phyloP scores from a whole-genome alignment of 2,329 filamentous ascomycete genomes.

The Nigrospora osmanthi region DNA sequence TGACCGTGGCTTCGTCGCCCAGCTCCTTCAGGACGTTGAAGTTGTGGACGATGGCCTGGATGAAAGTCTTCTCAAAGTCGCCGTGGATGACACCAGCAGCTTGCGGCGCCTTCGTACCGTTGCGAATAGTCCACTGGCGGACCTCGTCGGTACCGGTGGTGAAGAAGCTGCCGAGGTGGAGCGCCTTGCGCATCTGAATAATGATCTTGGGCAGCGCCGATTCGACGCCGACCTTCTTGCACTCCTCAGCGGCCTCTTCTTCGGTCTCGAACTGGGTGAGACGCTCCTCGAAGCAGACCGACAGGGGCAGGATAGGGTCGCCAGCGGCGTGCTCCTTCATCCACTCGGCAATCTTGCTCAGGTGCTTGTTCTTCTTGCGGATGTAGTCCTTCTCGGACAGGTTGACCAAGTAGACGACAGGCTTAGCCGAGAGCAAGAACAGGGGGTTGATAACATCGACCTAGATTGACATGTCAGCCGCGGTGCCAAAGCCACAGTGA shows the following conservation, averaged over 20 bases:
- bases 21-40: slow-evolving; percentile 73
- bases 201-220: slow-evolving; percentile 90
- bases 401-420: slow-evolving; percentile 95
- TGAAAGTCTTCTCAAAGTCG: slow-evolving; percentile 99
- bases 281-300: slow-evolving; percentile 87
- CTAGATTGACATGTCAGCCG: slow-evolving; percentile 40
- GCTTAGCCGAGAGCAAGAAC: slow-evolving; percentile 91
- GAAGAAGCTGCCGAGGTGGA: slow-evolving; percentile 94
- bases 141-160: slow-evolving; percentile 94
- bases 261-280: slow-evolving; percentile 75
- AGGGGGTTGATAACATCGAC: slow-evolving; percentile 97
- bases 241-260: slow-evolving; percentile 71
- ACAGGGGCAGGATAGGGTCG: slow-evolving; percentile 89
- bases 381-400: slow-evolving; percentile 95
- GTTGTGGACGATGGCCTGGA: slow-evolving; percentile 93
- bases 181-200: slow-evolving; percentile 81
- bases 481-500: slow-evolving; percentile 1
- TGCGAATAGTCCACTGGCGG: slow-evolving; percentile 95
- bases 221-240: slow-evolving; percentile 79
- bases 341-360: slow-evolving; percentile 90
- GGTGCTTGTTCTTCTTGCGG: slow-evolving; percentile 99
- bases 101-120: slow-evolving; percentile 93
- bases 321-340: slow-evolving; percentile 83
- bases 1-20: slow-evolving; percentile 81
- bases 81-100: slow-evolving; percentile 97